Conservation (phyloP, 352 stramenopile species). For the Phytophthora melonis region DNA sequence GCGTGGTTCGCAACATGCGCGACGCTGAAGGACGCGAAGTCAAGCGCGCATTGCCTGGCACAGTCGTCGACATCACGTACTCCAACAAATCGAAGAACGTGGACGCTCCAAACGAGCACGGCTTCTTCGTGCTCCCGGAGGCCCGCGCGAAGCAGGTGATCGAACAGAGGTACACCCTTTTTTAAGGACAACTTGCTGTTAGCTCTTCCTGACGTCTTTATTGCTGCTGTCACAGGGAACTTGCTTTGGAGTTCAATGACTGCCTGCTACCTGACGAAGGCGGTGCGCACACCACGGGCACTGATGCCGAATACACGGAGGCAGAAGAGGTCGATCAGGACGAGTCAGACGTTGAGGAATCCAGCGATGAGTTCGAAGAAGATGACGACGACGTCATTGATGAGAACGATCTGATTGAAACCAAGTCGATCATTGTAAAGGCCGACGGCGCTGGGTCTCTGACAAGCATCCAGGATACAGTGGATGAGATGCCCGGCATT, state of each 20-base stretch:
- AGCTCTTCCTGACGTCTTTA: constrained; percentile 1
- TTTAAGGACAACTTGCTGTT: background rate
- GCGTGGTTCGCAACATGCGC: constrained; percentile 68
- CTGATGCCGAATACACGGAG: constrained; percentile 31
- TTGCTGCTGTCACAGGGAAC: constrained; percentile 50
- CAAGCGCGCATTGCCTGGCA: constrained; percentile 60
- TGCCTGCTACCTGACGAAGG: constrained; percentile 51
- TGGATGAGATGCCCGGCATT: constrained; percentile 75
- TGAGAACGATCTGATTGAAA: constrained; percentile 54
- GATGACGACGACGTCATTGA: constrained; percentile 42
- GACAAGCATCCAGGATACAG: constrained; percentile 85
- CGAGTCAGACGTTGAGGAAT: constrained; percentile 6
- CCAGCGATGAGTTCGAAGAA: constrained; percentile 8
- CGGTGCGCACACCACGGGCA: background rate
- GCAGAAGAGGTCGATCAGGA: constrained; percentile 12
- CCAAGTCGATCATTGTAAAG: constrained; percentile 84
- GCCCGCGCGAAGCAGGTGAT: constrained; percentile 72
- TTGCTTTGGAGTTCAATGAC: constrained; percentile 78
- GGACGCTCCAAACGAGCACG: constrained; percentile 84
- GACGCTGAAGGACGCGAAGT: constrained; percentile 72
- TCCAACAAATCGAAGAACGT: constrained; percentile 85
- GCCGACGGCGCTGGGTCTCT: constrained; percentile 81
- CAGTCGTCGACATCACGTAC: constrained; percentile 85
- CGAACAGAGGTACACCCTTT: constrained; percentile 63
- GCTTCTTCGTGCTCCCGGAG: constrained; percentile 80